These are phyloP conservation scores for Ogataea pini DNA, from an alignment of 805 yeast species.

Conservation along the genomic window DNA sequence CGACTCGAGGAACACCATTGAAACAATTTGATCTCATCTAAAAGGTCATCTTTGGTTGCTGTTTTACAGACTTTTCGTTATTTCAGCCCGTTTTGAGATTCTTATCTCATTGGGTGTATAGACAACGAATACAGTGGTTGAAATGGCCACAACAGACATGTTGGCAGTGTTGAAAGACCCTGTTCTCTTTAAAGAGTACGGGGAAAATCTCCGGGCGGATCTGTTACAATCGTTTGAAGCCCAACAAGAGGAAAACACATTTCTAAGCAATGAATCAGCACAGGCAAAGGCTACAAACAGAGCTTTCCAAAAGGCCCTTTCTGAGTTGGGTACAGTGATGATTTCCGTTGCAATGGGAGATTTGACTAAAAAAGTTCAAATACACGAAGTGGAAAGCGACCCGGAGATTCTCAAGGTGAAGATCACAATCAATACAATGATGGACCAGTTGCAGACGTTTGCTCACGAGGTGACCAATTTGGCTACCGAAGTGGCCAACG, in stretches of 20 bases:
- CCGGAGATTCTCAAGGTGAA: slow-evolving; percentile 81
- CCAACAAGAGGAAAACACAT: slow-evolving; percentile 20
- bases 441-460: slow-evolving; percentile 81
- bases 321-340: slow-evolving; percentile 83
- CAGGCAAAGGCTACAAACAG: slow-evolving; percentile 50
- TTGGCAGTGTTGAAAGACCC: slow-evolving; percentile 27
- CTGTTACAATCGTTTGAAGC: slow-evolving; percentile 15
- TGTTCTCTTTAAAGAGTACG: slow-evolving; percentile 23
- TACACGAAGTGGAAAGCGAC: slow-evolving; percentile 70
- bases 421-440: slow-evolving; percentile 82
- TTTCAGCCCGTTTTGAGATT: neutral
- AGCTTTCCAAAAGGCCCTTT: slow-evolving; percentile 69
- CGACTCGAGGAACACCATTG: neutral
- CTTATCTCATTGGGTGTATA: neutral
- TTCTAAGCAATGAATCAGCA: slow-evolving; percentile 18
- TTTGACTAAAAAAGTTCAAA: slow-evolving; percentile 73
- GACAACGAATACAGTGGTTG: neutral
- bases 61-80: neutral
- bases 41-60: neutral
- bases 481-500: slow-evolving; percentile 89
- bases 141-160: slow-evolving; percentile 15
- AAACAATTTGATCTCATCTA: too few species aligned
- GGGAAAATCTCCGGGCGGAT: slow-evolving; percentile 21
- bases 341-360: slow-evolving; percentile 90
- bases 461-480: slow-evolving; percentile 81